Evolutionary conservation across 768 basidiomycete species (phyloP).

Genomic region (Pleurotus eryngii): DNA sequence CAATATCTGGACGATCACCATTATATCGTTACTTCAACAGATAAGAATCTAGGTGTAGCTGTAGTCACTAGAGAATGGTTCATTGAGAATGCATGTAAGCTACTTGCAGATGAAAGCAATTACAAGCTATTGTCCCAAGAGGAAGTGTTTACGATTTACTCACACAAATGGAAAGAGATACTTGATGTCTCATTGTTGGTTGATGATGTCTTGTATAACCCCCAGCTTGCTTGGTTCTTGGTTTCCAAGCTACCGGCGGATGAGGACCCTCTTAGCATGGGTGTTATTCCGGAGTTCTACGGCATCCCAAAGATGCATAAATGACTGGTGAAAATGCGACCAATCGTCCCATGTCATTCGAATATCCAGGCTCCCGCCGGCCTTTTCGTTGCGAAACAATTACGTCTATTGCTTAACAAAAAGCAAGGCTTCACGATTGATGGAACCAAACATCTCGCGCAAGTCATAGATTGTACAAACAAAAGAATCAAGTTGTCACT

Average conservation of each 20-base stretch:
- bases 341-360: conserved; percentile 29
- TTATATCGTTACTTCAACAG: conserved; percentile 20
- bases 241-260: no score
- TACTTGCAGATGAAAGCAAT: conserved; percentile 8
- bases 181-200: background rate
- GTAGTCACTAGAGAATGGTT: conserved; percentile 20
- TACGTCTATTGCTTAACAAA: conserved; percentile 25
- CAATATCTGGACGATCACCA: conserved; percentile 15
- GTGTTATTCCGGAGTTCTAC: conserved; percentile 15
- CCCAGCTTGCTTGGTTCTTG: no score
- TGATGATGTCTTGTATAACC: background rate
- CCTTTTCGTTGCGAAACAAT: conserved; percentile 26
- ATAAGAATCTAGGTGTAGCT: conserved; percentile 23
- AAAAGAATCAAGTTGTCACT: conserved; percentile 1
- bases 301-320: conserved; percentile 35
- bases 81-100: conserved; percentile 13
- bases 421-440: conserved; percentile 23
- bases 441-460: conserved; percentile 28
- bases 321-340: conserved; percentile 23
- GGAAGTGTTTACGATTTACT: background rate
- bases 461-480: conserved; percentile 23
- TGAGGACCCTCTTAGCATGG: background rate
- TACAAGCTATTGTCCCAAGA: conserved; percentile 5
- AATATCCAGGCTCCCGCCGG: conserved; percentile 24
- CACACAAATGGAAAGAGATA: conserved; percentile 7